Evolutionary conservation across 2,329 filamentous ascomycete genomes (phyloP), one percentile per base, ranked within the genome.

Genomic region (Sphaerulina vaccinii): DNA sequence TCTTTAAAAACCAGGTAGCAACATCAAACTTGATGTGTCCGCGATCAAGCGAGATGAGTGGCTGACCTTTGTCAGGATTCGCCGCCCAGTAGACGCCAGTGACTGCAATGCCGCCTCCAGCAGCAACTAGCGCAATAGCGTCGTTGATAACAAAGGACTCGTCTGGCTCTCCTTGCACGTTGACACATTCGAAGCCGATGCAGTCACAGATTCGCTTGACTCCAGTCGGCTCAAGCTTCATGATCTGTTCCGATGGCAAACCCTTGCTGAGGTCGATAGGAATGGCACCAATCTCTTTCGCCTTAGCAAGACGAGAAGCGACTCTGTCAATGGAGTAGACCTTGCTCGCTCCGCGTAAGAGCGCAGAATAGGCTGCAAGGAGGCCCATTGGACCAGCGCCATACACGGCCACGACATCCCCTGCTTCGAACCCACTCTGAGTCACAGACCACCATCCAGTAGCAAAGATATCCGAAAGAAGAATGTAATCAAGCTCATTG

Each of bases 241-340:
- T 79, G 42, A 86, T 85, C 62, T 81, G 74, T 21, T 82, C 76
- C 1, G 84, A 79, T 1, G 73, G 78, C 57, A 85, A 80, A 2
- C 75, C 74, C 54, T 80, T 76, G 15, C 70, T 78, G 59, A 86
- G 84, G 60, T 85, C 76, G 29, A 86, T 77, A 0, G 81, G 74
- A 2, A 77, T 77, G 52, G 77, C 80, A 0, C 81, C 82, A 37
- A 86, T 86, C 62, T 80, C 81, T 62, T 80, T 72, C 0, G 83
- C 83, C 0, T 76, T 74, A 5, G 75, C 70, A 1, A 86, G 68
- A n/a, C 83, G 74, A 62, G 83, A 80, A 0, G 75, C 72, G 0
- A 85, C 80, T n/a, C 78, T 77, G 55, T 86, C 84, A 3, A 87
- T 79, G 0, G 83, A 79, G 46, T 74, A 86, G 1, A 86, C 79